These are phyloP conservation scores for Salvia splendens DNA, from an alignment of 257 asterid genomes.

Conservation along the genomic window DNA sequence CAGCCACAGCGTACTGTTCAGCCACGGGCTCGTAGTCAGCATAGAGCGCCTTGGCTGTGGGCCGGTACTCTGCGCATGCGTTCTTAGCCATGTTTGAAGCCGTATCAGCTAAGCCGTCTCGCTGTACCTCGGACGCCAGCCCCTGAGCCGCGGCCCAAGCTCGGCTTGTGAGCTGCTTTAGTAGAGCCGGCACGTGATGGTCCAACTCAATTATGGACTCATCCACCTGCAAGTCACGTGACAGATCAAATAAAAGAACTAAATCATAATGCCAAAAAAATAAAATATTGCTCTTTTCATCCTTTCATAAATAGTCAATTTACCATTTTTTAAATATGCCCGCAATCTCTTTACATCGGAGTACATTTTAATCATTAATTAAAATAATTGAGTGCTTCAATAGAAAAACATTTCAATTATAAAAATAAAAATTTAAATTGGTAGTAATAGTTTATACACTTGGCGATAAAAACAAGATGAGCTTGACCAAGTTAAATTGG, in stretches of 20 bases:
- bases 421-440: too few species aligned
- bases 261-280: too few species aligned
- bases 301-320: too few species aligned
- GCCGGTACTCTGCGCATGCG: slow-evolving; percentile 48
- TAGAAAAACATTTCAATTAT: too few species aligned
- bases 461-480: slow-evolving; percentile 1
- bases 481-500: background rate
- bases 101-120: slow-evolving; percentile 50
- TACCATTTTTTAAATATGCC: too few species aligned
- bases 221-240: slow-evolving; percentile 53
- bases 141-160: slow-evolving; percentile 49
- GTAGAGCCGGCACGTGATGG: slow-evolving; percentile 49
- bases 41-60: slow-evolving; percentile 49
- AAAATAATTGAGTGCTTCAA: too few species aligned
- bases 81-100: slow-evolving; percentile 40
- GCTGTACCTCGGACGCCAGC: slow-evolving; percentile 57
- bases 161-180: slow-evolving; percentile 45
- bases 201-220: slow-evolving; percentile 50
- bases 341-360: background rate
- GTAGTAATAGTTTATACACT: too few species aligned
- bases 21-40: slow-evolving; percentile 61
- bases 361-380: too few species aligned
- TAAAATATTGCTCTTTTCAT: too few species aligned
- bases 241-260: background rate
- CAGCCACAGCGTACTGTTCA: slow-evolving; percentile 56